Conservation (phyloP, 345 rosid genomes). For the Tarenaya hassleriana region DNA sequence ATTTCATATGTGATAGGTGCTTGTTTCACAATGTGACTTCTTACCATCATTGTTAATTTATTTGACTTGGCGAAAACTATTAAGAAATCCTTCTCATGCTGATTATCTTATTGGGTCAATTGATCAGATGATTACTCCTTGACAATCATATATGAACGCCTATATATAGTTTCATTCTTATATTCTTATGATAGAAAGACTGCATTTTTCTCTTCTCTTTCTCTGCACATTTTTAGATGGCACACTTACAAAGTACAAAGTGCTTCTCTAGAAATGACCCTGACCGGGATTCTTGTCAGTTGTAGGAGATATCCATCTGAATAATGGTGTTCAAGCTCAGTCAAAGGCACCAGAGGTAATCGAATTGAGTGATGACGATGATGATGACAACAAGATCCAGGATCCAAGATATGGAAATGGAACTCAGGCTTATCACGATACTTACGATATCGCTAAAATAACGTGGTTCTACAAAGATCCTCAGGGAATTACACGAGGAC, state of each 20-base stretch:
- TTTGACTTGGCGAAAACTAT: not conserved
- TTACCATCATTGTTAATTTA: constrained; percentile 1
- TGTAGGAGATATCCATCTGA: constrained; percentile 15
- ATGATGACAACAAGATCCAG: constrained; percentile 16
- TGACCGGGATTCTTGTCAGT: constrained; percentile 4
- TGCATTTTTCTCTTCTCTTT: too few species aligned
- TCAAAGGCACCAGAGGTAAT: constrained; percentile 34
- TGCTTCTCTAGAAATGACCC: constrained; percentile 6
- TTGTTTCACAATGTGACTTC: constrained; percentile 8
- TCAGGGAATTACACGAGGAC: constrained; percentile 50
- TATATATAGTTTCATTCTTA: too few species aligned
- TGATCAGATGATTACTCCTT: too few species aligned
- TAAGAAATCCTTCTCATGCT: too few species aligned
- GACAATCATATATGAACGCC: too few species aligned
- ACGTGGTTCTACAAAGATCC: constrained; percentile 72
- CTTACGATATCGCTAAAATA: constrained; percentile 20
- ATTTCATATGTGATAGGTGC: constrained; percentile 6
- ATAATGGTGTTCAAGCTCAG: constrained; percentile 17
- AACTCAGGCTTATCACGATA: not conserved
- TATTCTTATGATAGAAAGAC: too few species aligned
- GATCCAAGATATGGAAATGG: constrained; percentile 19
- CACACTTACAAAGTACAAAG: too few species aligned
- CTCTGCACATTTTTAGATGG: too few species aligned
- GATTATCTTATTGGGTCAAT: too few species aligned
- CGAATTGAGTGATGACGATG: constrained; percentile 50